These are phyloP conservation scores for Talaromyces sp. DNA, from an alignment of 2,329 filamentous ascomycete species.

Conservation along the genomic window DNA sequence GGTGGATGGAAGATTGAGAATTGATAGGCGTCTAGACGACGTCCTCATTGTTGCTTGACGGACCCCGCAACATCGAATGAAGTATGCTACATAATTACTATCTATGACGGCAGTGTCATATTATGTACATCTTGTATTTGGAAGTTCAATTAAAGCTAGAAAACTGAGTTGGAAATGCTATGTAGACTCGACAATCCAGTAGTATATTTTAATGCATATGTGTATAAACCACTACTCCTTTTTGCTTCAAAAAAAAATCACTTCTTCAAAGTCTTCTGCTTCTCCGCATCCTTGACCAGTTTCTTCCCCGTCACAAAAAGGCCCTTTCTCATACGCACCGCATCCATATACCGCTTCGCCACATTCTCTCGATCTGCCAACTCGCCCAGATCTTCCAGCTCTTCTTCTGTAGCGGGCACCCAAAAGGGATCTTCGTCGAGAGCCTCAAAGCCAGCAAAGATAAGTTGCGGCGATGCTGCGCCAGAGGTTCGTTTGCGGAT, in stretches of 20 bases:
- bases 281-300: conserved; percentile 79
- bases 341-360: conserved; percentile 92
- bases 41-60: no score
- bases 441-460: conserved; percentile 89
- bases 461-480: conserved; percentile 83
- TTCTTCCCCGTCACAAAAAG: conserved; percentile 73
- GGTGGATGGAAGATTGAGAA: no score
- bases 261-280: conserved; percentile 72
- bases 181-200: no score
- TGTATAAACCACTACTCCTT: neutral
- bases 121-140: no score
- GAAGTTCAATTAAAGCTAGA: no score
- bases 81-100: no score
- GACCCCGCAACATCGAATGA: no score
- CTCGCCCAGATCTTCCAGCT: conserved; percentile 92
- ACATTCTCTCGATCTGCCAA: conserved; percentile 92
- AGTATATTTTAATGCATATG: no score
- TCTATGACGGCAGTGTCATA: no score
- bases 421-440: conserved; percentile 96
- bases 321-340: conserved; percentile 80
- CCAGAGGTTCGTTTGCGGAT: conserved; percentile 92
- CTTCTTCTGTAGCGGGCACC: conserved; percentile 94
- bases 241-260: conserved; percentile 10
- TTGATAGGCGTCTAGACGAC: no score
- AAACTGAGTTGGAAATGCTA: no score